Evolutionary conservation across 352 stramenopile genomes (phyloP).

Genomic region (Pythium sp.): DNA sequence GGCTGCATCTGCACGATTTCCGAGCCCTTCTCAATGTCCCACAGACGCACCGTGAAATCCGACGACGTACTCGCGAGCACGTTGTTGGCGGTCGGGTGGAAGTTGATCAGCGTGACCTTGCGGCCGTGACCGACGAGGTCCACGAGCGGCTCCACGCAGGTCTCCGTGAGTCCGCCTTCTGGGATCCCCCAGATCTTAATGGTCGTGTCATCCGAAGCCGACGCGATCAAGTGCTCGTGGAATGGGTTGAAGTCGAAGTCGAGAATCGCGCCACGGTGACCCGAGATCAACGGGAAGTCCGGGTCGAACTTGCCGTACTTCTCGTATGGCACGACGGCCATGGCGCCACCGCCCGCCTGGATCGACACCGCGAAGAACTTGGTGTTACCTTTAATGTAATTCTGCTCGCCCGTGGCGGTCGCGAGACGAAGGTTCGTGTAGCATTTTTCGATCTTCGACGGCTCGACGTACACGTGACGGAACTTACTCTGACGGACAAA

Average conservation of each 20-base stretch:
- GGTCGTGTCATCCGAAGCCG: slow-evolving; percentile 95
- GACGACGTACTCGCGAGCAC: slow-evolving; percentile 94
- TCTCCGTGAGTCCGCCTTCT: slow-evolving; percentile 91
- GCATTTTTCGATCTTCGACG: slow-evolving; percentile 92
- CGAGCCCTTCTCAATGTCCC: slow-evolving; percentile 96
- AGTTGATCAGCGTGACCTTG: slow-evolving; percentile 98
- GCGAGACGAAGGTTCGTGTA: slow-evolving; percentile 93
- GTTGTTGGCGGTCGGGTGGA: slow-evolving; percentile 97
- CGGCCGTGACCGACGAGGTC: slow-evolving; percentile 94
- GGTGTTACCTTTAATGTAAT: slow-evolving; percentile 99
- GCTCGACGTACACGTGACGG: slow-evolving; percentile 97
- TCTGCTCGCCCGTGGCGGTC: slow-evolving; percentile 98
- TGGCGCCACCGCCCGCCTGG: slow-evolving; percentile 82
- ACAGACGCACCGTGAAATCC: slow-evolving; percentile 97
- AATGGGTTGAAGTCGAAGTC: slow-evolving; percentile 99
- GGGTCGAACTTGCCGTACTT: slow-evolving; percentile 94
- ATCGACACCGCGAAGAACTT: slow-evolving; percentile 99
- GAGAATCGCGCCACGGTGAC: slow-evolving; percentile 94
- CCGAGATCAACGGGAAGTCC: slow-evolving; percentile 93
- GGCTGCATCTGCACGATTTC: slow-evolving; percentile 87
- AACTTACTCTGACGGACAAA: slow-evolving; percentile 98
- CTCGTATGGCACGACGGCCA: slow-evolving; percentile 94
- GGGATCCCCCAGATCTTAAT: slow-evolving; percentile 98
- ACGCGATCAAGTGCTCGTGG: slow-evolving; percentile 95
- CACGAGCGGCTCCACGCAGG: slow-evolving; percentile 94